Percentiles rank a stretch among this genome's conserved stretches.
Conservation (phyloP, 345 rosid genomes). For the Theobroma cacao region DNA sequence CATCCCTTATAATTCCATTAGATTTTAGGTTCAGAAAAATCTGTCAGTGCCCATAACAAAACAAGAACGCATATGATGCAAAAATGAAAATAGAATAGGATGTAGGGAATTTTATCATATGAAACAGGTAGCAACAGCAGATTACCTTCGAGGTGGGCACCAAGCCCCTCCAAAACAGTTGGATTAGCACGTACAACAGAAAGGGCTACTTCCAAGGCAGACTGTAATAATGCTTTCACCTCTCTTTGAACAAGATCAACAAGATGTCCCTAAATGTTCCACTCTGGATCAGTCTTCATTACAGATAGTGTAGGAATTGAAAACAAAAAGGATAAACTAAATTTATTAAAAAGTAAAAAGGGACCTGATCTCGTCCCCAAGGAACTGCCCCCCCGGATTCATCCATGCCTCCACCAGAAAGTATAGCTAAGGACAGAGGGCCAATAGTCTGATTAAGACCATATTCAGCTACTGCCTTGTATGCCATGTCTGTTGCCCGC, state of each 20-base stretch:
- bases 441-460: slow-evolving; percentile 88
- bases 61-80: not conserved
- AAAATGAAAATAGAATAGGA: not conserved
- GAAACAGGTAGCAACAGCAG: not conserved
- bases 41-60: not conserved
- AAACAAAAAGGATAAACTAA: not conserved
- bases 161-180: slow-evolving; percentile 84
- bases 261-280: slow-evolving; percentile 64
- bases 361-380: slow-evolving; percentile 94
- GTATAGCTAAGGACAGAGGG: slow-evolving; percentile 80
- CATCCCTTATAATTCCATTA: not conserved
- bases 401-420: slow-evolving; percentile 83
- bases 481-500: slow-evolving; percentile 94
- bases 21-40: not conserved
- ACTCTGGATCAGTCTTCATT: slow-evolving; percentile 12
- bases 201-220: slow-evolving; percentile 73
- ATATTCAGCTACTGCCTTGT: slow-evolving; percentile 96
- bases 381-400: slow-evolving; percentile 63
- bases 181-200: slow-evolving; percentile 83
- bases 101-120: not conserved
- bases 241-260: slow-evolving; percentile 91
- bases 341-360: not conserved
- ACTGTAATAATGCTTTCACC: slow-evolving; percentile 72
- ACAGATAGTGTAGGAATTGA: not conserved
- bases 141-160: slow-evolving; percentile 91